Base-by-base conservation (phyloP, 805 yeast species). In the Cyberlindnera euphorbiiphila region DNA sequence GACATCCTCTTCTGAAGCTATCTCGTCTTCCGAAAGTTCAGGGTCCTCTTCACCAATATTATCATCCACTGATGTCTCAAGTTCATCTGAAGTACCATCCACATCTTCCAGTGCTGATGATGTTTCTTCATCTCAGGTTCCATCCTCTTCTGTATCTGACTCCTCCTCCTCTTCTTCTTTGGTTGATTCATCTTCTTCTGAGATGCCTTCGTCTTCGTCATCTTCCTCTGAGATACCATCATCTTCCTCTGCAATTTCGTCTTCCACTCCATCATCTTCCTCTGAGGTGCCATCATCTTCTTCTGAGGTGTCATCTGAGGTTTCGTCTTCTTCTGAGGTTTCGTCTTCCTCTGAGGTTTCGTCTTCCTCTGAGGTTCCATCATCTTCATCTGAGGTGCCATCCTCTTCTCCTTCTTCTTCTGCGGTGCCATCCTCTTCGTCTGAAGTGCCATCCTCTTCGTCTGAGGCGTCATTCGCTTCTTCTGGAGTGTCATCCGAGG, bases 231-330 rank as follows among this genome's bases (percentile, higher is more conserved):
- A 18, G 16, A n/a, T 7, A n/a, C n/a, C n/a, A n/a, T n/a, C n/a
- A n/a, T n/a, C n/a, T 10, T 15, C 33, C 16, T 23, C 39, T n/a
- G 22, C 42, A 8, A 13, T 17, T 14, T 20, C 29, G 22, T 25
- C 19, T 15, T 4, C 32, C 4, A 23, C 41, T n/a, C 23, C 36
- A 16, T 20, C 36, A 7, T 25, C 43, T 21, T 41, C 24, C 13
- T 26, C 39, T 11, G 5, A 3, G 10, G 16, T 3, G 15, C 19
- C 40, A 26, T 31, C 36, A 9, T 26, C 30, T 13, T 25, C 36
- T 10, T 14, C 34, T 11, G 32, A 25, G 9, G 16, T 31, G 9
- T 18, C 38, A 3, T 25, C 40, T 25, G 26, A 31, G 11, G 18
- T 25, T 15, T 8, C 11, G 17, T 18, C 32, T 19, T 36, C 32